Evolutionary conservation across 192 early-diverging fungal genomes (phyloP), one percentile per base, ranked within the genome.

Genomic region (Mortierella antarctica): DNA sequence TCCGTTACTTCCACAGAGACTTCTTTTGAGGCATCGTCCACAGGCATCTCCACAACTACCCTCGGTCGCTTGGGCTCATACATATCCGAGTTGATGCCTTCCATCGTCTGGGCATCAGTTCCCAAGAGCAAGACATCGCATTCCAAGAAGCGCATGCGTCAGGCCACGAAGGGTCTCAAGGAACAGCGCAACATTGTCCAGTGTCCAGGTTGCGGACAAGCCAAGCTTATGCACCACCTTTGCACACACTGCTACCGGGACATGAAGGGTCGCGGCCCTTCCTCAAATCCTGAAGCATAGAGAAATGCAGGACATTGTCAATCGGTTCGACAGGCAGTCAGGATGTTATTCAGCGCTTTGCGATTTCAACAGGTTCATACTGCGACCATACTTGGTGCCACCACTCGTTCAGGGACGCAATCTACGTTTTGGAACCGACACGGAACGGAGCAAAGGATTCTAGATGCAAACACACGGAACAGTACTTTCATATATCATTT

Each of bases 51-150:
- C 40, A 80, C 77, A 41, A 72, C 70, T 6, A 59, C 56, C 40
- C 65, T 80, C n/a, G 77, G 77, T 40, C 77, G 77, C 49, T 46
- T 80, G 44, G 70, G 77, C 65, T 67, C 58, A 18, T 80, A 80
- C 44, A 80, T 80, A 48, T 80, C 77, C 39, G 77, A 80, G 53
- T 56, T 80, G 46, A 20, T 80, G 39, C 77, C 77, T 13, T 80
- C 77, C 18, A 72, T 80, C 40, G 77, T 80, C 49, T 80, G 70
- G 70, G 77, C 77, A 6, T 62, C 96, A 1, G 96, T 94, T 41
- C 96, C 96, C 11, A 97, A 97, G 86, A 95, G 95, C 85, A 92
- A 93, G 81, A 97, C 96, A 0, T 96, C 95, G 23, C 96, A 97
- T 70, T 86, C 92, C 45, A 96, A 94, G 78, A 96, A 96, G 85